Percentiles rank a stretch among this genome's conserved stretches.
These are phyloP conservation scores for Tilletia caries DNA, from an alignment of 1,284 basidiomycete genomes.

Conservation along the genomic window DNA sequence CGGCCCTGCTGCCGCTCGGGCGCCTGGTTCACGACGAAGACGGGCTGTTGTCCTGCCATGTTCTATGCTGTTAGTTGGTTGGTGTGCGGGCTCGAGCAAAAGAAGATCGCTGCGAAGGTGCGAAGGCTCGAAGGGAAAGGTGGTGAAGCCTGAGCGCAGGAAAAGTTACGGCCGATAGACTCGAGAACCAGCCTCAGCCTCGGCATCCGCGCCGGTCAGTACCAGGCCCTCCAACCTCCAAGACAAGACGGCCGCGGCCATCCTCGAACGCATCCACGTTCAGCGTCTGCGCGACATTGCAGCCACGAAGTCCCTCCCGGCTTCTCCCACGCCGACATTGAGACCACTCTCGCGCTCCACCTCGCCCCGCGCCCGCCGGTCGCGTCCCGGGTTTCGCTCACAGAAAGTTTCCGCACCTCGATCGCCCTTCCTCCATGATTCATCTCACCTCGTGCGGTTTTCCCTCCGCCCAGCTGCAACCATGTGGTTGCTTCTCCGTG, in stretches of 20 bases:
- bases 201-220: too few species aligned
- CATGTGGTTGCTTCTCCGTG: not conserved
- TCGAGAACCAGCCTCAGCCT: too few species aligned
- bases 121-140: too few species aligned
- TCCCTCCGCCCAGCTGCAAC: too few species aligned
- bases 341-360: conserved; percentile 43
- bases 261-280: conserved; percentile 48
- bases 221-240: too few species aligned
- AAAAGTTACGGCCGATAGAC: too few species aligned
- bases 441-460: too few species aligned
- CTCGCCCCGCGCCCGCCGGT: conserved; percentile 48
- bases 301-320: conserved; percentile 43
- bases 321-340: conserved; percentile 45
- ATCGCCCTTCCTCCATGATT: too few species aligned
- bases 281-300: conserved; percentile 50
- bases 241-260: conserved; percentile 43
- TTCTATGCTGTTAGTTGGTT: conserved; percentile 4
- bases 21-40: conserved; percentile 65
- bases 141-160: too few species aligned
- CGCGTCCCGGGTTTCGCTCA: too few species aligned
- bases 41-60: conserved; percentile 51
- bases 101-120: too few species aligned
- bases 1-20: conserved; percentile 88
- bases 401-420: too few species aligned
- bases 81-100: not conserved